phyloP scores from a whole-genome alignment of 2,329 filamentous ascomycete species.

The Aspergillus alliaceus region DNA sequence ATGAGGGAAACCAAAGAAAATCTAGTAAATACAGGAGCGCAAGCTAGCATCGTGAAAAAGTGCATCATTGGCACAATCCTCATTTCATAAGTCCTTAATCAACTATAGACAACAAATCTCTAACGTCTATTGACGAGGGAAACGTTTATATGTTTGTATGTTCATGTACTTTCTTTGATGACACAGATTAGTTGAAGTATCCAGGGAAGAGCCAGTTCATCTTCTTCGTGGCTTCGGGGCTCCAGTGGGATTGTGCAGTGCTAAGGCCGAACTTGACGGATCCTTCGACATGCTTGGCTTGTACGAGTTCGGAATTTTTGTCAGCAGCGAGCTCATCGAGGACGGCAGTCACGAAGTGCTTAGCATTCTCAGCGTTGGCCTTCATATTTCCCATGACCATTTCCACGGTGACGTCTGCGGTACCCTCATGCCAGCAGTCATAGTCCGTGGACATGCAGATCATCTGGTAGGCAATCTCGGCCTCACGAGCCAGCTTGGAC shows the following conservation, averaged over 20 bases:
- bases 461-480: conserved; percentile 95
- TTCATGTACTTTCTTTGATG: neutral
- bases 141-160: neutral
- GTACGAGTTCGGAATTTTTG: conserved; percentile 72
- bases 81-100: conserved; percentile 10
- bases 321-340: conserved; percentile 80
- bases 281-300: conserved; percentile 78
- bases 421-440: conserved; percentile 89
- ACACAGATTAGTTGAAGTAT: conserved; percentile 52
- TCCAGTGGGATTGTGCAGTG: conserved; percentile 75
- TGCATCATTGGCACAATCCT: neutral
- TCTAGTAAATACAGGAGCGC: too few relatives aligned
- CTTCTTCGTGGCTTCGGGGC: conserved; percentile 73
- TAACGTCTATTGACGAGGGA: neutral
- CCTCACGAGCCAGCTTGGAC: conserved; percentile 92
- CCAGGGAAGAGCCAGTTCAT: conserved; percentile 85
- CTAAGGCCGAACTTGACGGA: conserved; percentile 77
- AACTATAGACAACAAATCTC: conserved; percentile 4
- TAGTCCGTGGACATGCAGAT: conserved; percentile 99
- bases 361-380: conserved; percentile 85
- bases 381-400: conserved; percentile 98
- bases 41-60: too few relatives aligned
- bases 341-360: conserved; percentile 79
- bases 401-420: conserved; percentile 82
- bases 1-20: too few relatives aligned